phyloP scores from a whole-genome alignment of 257 asterid genomes.

The Perilla frutescens region DNA sequence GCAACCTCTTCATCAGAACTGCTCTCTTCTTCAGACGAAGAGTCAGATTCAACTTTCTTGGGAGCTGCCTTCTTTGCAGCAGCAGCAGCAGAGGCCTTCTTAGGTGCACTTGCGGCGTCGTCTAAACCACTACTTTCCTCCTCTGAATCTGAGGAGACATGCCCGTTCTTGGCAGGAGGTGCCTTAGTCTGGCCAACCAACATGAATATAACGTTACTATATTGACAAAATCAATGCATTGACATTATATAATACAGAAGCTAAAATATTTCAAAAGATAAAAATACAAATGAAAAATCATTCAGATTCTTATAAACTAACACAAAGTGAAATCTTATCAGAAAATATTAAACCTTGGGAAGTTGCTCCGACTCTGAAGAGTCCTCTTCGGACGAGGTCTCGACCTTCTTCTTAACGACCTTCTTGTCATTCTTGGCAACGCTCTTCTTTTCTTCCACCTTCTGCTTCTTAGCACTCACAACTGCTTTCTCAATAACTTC shows the following conservation, averaged over 20 bases:
- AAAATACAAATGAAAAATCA: background rate
- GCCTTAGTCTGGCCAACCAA: slow-evolving; percentile 36
- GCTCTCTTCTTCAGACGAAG: slow-evolving; percentile 36
- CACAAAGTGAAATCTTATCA: background rate
- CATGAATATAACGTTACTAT: background rate
- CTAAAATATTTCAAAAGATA: background rate
- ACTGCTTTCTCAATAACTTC: slow-evolving; percentile 35
- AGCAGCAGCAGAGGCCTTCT: slow-evolving; percentile 37
- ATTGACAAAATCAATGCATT: background rate
- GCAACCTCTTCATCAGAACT: slow-evolving; percentile 47
- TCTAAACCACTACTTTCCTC: slow-evolving; percentile 39
- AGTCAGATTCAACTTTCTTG: slow-evolving; percentile 24
- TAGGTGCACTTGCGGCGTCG: slow-evolving; percentile 34
- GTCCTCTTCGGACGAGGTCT: slow-evolving; percentile 58
- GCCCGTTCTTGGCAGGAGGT: slow-evolving; percentile 42
- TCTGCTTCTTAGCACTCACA: slow-evolving; percentile 51
- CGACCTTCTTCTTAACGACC: slow-evolving; percentile 49
- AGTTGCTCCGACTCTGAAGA: slow-evolving; percentile 43
- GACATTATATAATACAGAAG: background rate
- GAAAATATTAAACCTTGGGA: slow-evolving; percentile 39
- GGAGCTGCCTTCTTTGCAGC: background rate
- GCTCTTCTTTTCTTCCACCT: slow-evolving; percentile 46
- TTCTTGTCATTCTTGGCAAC: slow-evolving; percentile 52
- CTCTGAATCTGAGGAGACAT: slow-evolving; percentile 19
- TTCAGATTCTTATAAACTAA: background rate